These are phyloP conservation scores for Neurospora sp. DNA, from an alignment of 495 filamentous ascomycete species.

Conservation along the genomic window DNA sequence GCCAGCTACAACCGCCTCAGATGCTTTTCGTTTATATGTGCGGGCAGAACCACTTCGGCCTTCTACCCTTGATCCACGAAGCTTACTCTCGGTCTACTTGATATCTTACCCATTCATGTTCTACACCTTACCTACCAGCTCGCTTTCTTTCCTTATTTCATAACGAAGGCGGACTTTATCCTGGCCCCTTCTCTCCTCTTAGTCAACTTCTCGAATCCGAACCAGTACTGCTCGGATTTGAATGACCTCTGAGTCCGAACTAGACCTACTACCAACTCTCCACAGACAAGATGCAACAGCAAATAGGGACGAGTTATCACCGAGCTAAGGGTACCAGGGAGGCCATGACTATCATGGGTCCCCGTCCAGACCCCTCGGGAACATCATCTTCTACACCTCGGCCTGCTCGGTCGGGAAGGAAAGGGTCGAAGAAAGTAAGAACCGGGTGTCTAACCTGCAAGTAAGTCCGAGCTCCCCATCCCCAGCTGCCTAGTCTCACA, in stretches of 20 bases:
- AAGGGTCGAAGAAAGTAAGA: slow-evolving; percentile 27
- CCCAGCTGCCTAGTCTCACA: not conserved
- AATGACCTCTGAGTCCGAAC: not conserved
- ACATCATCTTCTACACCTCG: slow-evolving; percentile 7
- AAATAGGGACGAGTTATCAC: not conserved
- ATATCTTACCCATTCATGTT: not conserved
- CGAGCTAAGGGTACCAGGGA: not conserved
- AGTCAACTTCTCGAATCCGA: not conserved
- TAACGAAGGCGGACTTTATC: not conserved
- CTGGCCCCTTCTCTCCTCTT: not conserved
- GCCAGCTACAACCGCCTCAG: not conserved
- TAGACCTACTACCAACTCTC: not conserved
- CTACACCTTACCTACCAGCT: not conserved
- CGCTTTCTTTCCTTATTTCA: not conserved
- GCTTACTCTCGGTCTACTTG: not conserved
- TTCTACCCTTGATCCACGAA: not conserved
- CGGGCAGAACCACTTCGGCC: not conserved
- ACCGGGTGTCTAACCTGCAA: slow-evolving; percentile 30
- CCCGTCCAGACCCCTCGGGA: not conserved
- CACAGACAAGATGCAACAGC: not conserved
- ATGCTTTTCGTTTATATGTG: not conserved
- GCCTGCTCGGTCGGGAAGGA: slow-evolving; percentile 19
- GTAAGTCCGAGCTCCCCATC: slow-evolving; percentile 13
- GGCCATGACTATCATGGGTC: not conserved
- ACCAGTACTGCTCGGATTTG: not conserved